Evolutionary conservation across 805 yeast species (phyloP).

Genomic region (Grigorovia jiainica): DNA sequence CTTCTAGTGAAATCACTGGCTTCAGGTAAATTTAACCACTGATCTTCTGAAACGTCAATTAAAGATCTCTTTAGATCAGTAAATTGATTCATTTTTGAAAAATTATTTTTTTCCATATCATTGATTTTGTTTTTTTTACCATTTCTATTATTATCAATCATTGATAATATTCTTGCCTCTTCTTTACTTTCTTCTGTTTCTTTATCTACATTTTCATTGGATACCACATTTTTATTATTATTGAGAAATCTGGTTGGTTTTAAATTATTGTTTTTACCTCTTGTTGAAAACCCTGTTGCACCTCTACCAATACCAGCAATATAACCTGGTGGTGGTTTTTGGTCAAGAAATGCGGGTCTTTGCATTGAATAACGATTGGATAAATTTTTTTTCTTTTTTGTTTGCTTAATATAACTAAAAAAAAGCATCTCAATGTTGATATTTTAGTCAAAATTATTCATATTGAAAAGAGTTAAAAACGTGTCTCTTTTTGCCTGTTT

Average conservation of each 20-base stretch:
- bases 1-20: constrained; percentile 77
- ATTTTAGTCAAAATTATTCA: no score
- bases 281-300: constrained; percentile 84
- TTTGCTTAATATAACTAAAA: neutral
- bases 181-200: constrained; percentile 41
- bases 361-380: constrained; percentile 30
- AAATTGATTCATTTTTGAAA: constrained; percentile 32
- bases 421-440: no score
- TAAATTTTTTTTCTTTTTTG: neutral
- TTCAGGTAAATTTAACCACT: constrained; percentile 81
- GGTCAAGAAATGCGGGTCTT: constrained; percentile 60
- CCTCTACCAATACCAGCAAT: constrained; percentile 93
- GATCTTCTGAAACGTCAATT: constrained; percentile 47
- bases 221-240: constrained; percentile 13
- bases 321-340: constrained; percentile 83
- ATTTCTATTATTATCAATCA: constrained; percentile 50
- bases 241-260: neutral
- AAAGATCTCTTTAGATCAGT: constrained; percentile 59
- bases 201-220: constrained; percentile 15
- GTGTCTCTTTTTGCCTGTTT: neutral
- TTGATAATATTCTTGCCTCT: constrained; percentile 61
- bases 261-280: constrained; percentile 43
- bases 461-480: neutral
- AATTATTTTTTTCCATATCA: neutral
- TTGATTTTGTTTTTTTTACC: constrained; percentile 13